Evolutionary conservation across 2,329 filamentous ascomycete species (phyloP), one percentile per base, ranked within the genome.

Genomic region (Pestalotiopsis sp.): DNA sequence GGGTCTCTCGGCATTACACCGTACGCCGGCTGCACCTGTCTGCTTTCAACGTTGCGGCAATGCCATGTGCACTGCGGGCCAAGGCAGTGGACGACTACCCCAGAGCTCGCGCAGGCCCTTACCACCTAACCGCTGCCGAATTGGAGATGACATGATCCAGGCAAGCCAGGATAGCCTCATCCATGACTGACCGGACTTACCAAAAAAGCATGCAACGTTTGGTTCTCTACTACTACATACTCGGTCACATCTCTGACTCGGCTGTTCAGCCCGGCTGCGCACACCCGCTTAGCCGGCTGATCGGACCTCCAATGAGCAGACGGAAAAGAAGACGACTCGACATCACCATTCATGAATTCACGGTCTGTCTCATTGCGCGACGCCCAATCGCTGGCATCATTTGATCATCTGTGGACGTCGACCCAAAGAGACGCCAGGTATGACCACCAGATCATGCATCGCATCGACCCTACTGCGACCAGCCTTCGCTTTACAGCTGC

Each of bases 391-490:
- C 7, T 17, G 14, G 3, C 27, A 31, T 31, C 27, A 31, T 31
- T 52, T 64, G n/a, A n/a, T 25, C 11, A 45, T 27, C 14, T 52
- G 20, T 4, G 5, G n/a, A 14, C 36, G n/a, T 64, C 17, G 20
- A 27, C 36, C 20, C 45, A 52, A 52, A 49, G 27, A 13, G 38
- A 45, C 39, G 12, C n/a, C 62, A 64, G n/a, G 62, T 52, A 39
- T 39, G 41, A 64, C 38, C 57, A 39, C 20, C 38, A 25, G 62
- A 64, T 49, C 62, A 64, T 52, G n/a, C 62, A 52, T 27, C 38
- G 27, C 31, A 27, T 23, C 6, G 9, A 17, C 36, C 39, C 52
- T 39, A 59, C 80, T 13, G 79, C 79, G 4, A 80, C n/a, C 58
- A 52, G 66, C 58, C 66, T 58, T n/a, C 57, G 66, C 45, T n/a